Evolutionary conservation across 2,329 filamentous ascomycete genomes (phyloP).

Genomic region (Xylaria sp.): DNA sequence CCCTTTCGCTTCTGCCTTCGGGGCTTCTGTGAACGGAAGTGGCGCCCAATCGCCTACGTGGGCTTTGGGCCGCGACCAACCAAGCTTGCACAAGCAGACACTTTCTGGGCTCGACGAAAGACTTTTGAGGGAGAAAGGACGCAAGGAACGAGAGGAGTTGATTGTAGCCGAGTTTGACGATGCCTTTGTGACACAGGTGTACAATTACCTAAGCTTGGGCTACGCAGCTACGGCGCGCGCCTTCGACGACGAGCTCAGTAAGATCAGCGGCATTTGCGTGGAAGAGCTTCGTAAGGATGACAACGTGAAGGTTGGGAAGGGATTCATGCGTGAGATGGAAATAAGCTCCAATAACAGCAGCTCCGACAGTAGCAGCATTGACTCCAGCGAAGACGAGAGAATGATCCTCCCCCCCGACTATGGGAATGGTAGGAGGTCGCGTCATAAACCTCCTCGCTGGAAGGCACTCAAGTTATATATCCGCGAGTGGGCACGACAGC

Average conservation of each 20-base stretch:
- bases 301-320: slow-evolving; percentile 65
- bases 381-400: slow-evolving; percentile 46
- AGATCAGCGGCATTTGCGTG: slow-evolving; percentile 77
- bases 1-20: slow-evolving; percentile 56
- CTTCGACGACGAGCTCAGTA: slow-evolving; percentile 86
- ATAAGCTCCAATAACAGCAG: slow-evolving; percentile 37
- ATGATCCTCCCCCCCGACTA: slow-evolving; percentile 49
- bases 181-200: slow-evolving; percentile 91
- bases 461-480: slow-evolving; percentile 85
- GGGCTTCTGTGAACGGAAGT: slow-evolving; percentile 52
- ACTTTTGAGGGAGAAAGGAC: slow-evolving; percentile 60
- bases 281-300: slow-evolving; percentile 79
- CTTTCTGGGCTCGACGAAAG: slow-evolving; percentile 64
- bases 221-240: slow-evolving; percentile 86
- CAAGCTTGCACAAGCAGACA: slow-evolving; percentile 54
- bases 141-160: slow-evolving; percentile 62
- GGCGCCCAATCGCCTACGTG: slow-evolving; percentile 51
- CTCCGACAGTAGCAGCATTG: slow-evolving; percentile 32
- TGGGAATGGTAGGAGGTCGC: slow-evolving; percentile 61
- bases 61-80: slow-evolving; percentile 42
- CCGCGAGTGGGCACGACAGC: slow-evolving; percentile 87
- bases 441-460: slow-evolving; percentile 70
- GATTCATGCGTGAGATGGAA: slow-evolving; percentile 74
- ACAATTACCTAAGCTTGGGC: slow-evolving; percentile 94
- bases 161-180: slow-evolving; percentile 78